Percentiles rank a stretch among this genome's conserved stretches.
These are phyloP conservation scores for Xylariaceae sp. DNA, from an alignment of 2,329 filamentous ascomycete genomes.

Conservation along the genomic window DNA sequence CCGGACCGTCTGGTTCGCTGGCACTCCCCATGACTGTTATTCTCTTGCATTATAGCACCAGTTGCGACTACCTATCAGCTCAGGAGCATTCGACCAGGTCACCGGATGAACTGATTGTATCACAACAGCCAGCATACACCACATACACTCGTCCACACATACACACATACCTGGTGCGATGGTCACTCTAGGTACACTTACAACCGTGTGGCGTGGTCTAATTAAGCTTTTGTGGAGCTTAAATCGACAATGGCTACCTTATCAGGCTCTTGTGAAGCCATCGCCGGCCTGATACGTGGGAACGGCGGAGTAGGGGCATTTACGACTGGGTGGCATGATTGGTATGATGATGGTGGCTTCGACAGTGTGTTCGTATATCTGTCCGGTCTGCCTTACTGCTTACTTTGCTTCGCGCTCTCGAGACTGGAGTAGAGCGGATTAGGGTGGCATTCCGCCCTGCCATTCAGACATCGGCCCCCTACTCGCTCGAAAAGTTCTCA, in stretches of 20 bases:
- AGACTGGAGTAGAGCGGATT: not conserved
- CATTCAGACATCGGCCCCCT: not conserved
- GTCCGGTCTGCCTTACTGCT: not conserved
- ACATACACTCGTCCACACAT: not conserved
- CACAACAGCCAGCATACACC: constrained; percentile 13
- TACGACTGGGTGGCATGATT: not conserved
- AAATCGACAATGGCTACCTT: constrained; percentile 18
- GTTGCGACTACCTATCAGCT: not conserved
- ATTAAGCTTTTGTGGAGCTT: constrained; percentile 32
- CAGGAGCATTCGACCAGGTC: constrained; percentile 8
- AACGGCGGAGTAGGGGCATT: too few relatives aligned
- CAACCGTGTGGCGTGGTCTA: constrained; percentile 23
- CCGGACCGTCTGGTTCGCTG: not conserved
- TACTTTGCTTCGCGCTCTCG: not conserved
- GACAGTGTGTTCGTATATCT: not conserved
- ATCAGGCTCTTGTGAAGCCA: not conserved
- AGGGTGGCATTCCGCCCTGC: constrained; percentile 5
- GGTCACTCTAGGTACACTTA: not conserved
- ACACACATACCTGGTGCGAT: constrained; percentile 1
- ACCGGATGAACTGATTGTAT: constrained; percentile 14
- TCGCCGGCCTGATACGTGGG: not conserved
- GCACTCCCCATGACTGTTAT: not conserved
- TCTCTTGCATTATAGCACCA: not conserved
- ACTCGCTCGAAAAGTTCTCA: not conserved
- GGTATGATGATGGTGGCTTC: not conserved